A percentile compares a stretch with the other conserved stretches of the same genome.
Evolutionary conservation across 2,329 filamentous ascomycete species (phyloP).

Genomic region (Colletotrichum siamense): DNA sequence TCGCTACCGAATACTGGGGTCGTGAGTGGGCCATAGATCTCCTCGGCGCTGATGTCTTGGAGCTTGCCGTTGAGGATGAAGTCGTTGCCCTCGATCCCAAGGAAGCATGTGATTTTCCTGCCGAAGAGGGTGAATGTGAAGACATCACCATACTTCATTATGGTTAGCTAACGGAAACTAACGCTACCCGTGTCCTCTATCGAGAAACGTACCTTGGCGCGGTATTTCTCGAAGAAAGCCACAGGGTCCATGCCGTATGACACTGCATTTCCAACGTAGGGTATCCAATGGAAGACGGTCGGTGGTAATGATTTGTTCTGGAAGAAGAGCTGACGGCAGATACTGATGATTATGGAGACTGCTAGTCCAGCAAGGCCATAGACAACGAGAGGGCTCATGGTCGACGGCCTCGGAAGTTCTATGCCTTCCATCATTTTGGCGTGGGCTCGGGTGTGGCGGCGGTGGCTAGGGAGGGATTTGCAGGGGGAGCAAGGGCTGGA

Average conservation of each 20-base stretch:
- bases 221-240: slow-evolving; percentile 79
- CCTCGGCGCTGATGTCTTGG: slow-evolving; percentile 88
- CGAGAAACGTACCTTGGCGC: slow-evolving; percentile 50
- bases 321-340: slow-evolving; percentile 78
- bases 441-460: background rate
- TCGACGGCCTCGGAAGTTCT: background rate
- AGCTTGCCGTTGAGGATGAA: slow-evolving; percentile 92
- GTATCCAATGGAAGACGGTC: slow-evolving; percentile 81
- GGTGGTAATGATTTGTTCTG: slow-evolving; percentile 79
- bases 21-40: slow-evolving; percentile 82
- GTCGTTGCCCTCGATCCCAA: slow-evolving; percentile 84
- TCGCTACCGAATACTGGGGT: slow-evolving; percentile 79
- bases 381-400: background rate
- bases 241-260: slow-evolving; percentile 96
- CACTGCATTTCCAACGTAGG: slow-evolving; percentile 87
- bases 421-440: background rate
- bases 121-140: slow-evolving; percentile 90
- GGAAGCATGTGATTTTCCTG: slow-evolving; percentile 85
- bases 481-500: background rate
- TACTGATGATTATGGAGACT: slow-evolving; percentile 73
- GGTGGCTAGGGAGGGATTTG: background rate
- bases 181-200: background rate
- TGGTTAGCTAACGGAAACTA: background rate
- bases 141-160: slow-evolving; percentile 79
- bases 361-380: background rate